phyloP scores from a whole-genome alignment of 2,329 filamentous ascomycete genomes.

The Ophiostoma pallidulum region DNA sequence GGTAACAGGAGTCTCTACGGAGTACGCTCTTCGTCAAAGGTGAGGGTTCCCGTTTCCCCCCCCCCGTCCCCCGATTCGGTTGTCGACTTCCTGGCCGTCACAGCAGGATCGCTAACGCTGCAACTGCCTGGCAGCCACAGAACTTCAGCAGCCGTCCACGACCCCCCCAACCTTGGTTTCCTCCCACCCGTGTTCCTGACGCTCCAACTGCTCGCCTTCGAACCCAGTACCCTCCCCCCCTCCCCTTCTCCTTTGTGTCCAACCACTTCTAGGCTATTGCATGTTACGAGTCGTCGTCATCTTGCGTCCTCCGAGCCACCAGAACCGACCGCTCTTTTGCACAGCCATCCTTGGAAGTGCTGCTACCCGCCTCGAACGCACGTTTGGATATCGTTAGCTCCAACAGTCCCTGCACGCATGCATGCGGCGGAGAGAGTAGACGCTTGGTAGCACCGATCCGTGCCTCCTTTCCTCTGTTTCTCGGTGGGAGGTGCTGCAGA shows the following conservation, averaged over 20 bases:
- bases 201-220: no score
- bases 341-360: slow-evolving; percentile 10
- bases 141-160: background rate
- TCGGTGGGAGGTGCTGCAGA: no score
- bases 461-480: no score
- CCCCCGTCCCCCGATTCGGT: background rate
- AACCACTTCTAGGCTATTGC: background rate
- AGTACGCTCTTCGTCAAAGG: no score
- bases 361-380: background rate
- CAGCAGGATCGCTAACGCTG: slow-evolving; percentile 1
- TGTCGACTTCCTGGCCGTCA: background rate
- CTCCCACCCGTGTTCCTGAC: background rate
- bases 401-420: background rate
- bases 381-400: background rate
- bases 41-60: no score
- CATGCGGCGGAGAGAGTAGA: no score
- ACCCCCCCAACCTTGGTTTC: background rate
- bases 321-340: slow-evolving; percentile 4
- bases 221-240: no score
- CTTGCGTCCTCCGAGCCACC: slow-evolving; percentile 10
- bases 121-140: background rate
- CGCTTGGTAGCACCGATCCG: no score
- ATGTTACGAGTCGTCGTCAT: slow-evolving; percentile 12
- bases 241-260: background rate
- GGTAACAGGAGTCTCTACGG: slow-evolving; percentile 2